Percentiles rank a stretch among this genome's conserved stretches.
Evolutionary conservation across 345 rosid species (phyloP).

Genomic region (Moringa oleifera): DNA sequence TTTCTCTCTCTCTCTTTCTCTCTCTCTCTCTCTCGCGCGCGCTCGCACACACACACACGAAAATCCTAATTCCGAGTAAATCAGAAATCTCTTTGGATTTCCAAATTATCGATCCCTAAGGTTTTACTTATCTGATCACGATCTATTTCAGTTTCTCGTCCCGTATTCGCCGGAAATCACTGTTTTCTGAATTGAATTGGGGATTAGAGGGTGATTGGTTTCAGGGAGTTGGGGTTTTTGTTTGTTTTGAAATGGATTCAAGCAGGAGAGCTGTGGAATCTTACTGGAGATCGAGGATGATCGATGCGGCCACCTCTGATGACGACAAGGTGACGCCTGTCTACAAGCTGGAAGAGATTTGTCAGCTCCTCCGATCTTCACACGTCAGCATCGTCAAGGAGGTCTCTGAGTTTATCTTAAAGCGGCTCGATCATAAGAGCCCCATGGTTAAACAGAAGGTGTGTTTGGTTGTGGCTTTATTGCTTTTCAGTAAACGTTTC

Average conservation of each 20-base stretch:
- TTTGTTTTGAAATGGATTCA: slow-evolving; percentile 58
- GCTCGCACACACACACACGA: too few relatives aligned
- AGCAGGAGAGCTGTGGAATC: slow-evolving; percentile 99
- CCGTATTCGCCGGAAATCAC: too few relatives aligned
- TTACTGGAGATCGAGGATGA: slow-evolving; percentile 93
- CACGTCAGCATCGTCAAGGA: slow-evolving; percentile 84
- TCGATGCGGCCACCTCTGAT: slow-evolving; percentile 82
- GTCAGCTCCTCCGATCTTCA: slow-evolving; percentile 83
- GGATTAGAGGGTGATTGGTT: background rate
- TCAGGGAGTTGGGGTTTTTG: background rate
- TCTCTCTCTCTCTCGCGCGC: too few relatives aligned
- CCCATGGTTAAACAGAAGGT: slow-evolving; percentile 98
- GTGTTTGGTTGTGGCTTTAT: background rate
- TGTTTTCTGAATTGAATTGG: too few relatives aligned
- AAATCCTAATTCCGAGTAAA: too few relatives aligned
- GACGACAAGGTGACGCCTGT: slow-evolving; percentile 97
- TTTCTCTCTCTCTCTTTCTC: too few relatives aligned
- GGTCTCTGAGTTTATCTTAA: slow-evolving; percentile 72
- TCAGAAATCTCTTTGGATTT: too few relatives aligned
- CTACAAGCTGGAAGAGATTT: slow-evolving; percentile 90
- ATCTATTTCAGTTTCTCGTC: too few relatives aligned
- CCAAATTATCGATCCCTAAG: too few relatives aligned
- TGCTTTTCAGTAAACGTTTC: background rate
- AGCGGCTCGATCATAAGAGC: slow-evolving; percentile 87
- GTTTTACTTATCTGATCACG: too few relatives aligned